A percentile compares a stretch with the other conserved stretches of the same genome.
phyloP scores from a whole-genome alignment of 805 yeast genomes.

The Metschnikowia corniflorae region DNA sequence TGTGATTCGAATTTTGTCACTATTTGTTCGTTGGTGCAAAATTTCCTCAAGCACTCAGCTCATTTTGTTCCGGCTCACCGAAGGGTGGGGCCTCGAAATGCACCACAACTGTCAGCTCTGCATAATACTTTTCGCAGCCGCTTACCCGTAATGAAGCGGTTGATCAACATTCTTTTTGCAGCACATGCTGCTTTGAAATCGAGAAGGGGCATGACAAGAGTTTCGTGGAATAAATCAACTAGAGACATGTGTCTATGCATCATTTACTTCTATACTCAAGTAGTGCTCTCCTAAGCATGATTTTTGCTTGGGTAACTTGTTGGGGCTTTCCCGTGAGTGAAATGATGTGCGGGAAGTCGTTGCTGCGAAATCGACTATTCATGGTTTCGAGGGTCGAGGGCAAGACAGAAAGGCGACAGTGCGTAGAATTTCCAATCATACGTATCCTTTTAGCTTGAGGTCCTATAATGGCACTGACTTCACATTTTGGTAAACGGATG shows the following conservation, averaged over 20 bases:
- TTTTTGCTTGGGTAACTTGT: constrained; percentile 12
- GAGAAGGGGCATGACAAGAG: not conserved
- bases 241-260: no score
- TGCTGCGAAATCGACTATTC: constrained; percentile 7
- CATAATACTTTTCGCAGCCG: constrained; percentile 9
- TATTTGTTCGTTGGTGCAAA: no score
- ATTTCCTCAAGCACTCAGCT: no score
- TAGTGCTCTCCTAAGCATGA: constrained; percentile 13
- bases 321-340: constrained; percentile 13
- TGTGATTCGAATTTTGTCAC: no score
- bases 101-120: no score
- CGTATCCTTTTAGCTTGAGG: constrained; percentile 10
- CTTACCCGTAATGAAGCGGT: not conserved
- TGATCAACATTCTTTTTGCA: constrained; percentile 2
- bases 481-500: constrained; percentile 12
- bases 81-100: no score
- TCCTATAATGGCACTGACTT: constrained; percentile 14
- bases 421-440: constrained; percentile 10
- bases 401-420: constrained; percentile 13
- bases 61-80: no score
- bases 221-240: no score
- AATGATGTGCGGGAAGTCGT: constrained; percentile 13
- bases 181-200: constrained; percentile 2
- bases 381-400: constrained; percentile 14
- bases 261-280: constrained; percentile 8